These are phyloP conservation scores for Penicillium waksmanii DNA, from an alignment of 495 filamentous ascomycete genomes.

Conservation along the genomic window DNA sequence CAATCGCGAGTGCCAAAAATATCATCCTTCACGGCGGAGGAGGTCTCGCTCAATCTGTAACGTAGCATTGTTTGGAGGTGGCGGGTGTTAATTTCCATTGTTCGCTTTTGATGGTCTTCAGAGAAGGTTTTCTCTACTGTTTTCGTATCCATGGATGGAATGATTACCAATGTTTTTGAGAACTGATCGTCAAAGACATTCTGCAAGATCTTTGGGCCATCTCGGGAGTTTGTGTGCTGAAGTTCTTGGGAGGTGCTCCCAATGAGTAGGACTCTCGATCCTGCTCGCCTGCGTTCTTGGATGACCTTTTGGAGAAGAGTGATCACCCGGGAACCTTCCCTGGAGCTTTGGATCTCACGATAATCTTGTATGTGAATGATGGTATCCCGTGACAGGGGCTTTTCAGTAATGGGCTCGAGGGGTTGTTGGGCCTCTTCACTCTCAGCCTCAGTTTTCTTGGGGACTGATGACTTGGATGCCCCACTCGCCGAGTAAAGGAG, in stretches of 20 bases:
- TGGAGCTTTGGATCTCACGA: slow-evolving; percentile 67
- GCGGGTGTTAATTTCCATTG: slow-evolving; percentile 66
- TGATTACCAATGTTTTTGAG: slow-evolving; percentile 55
- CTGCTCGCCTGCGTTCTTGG: slow-evolving; percentile 66
- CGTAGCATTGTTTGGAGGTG: slow-evolving; percentile 70
- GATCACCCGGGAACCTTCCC: slow-evolving; percentile 66
- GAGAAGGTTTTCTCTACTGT: slow-evolving; percentile 42
- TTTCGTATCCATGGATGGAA: slow-evolving; percentile 41
- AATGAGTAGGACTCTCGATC: slow-evolving; percentile 74
- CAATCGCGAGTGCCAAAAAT: slow-evolving; percentile 40
- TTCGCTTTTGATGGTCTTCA: slow-evolving; percentile 53
- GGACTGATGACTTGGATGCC: slow-evolving; percentile 12
- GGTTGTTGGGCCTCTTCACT: slow-evolving; percentile 12
- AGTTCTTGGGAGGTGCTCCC: slow-evolving; percentile 60
- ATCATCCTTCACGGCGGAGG: slow-evolving; percentile 38
- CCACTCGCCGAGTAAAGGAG: slow-evolving; percentile 32
- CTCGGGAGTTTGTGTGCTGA: slow-evolving; percentile 24
- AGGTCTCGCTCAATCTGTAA: slow-evolving; percentile 42
- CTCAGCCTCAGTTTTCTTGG: background rate
- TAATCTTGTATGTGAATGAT: slow-evolving; percentile 85
- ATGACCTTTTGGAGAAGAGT: slow-evolving; percentile 69
- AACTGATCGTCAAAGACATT: slow-evolving; percentile 55
- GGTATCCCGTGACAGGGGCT: slow-evolving; percentile 38
- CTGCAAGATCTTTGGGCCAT: slow-evolving; percentile 53
- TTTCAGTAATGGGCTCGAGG: slow-evolving; percentile 15